Base-by-base conservation (phyloP, 1,284 basidiomycete species). In the Inonotus obliquus region DNA sequence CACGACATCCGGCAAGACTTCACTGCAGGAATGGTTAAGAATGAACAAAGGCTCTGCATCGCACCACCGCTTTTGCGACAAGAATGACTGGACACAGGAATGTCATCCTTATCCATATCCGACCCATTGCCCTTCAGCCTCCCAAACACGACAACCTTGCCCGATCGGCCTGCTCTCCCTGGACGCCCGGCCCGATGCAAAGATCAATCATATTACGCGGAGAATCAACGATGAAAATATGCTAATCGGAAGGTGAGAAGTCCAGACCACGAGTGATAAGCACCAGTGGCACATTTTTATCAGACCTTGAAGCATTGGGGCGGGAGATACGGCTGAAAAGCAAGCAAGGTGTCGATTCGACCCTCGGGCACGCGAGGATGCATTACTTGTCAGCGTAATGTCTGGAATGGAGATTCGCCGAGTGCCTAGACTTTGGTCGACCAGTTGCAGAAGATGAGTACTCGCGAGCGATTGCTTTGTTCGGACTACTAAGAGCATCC, bases 141-240 rank as follows among this genome's bases (percentile, higher is more conserved):
- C 35, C 84, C 85, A 68, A 91, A 91, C 10, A 91, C 75, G 2
- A 91, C 83, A 0, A 91, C 87, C 66, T 79, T 83, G 0, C 88
- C 89, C 35, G 71, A 70, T 68, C 78, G 70, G 0, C 93, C 93
- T 0, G 85, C 84, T 14, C 89, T 77, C 0, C 87, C 93, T 0
- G 89, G 83, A 52, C 94, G 78, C 6, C 94, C 94, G 0, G 94
- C 94, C 4, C 94, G 86, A 74, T 96, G 94, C 63, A 96, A 73
- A 70, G 96, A 94, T 96, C 92, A 49, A 94, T 82, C 78, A 91
- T 89, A 71, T 92, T 94, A 65, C 89, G 77, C 25, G 92, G 91
- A 68, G 91, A 85, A 66, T 95, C 93, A 27, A 91, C 80, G 66
- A 95, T 87, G 72, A 95, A 89, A 3, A 94, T 89, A 65, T 93